Evolutionary conservation across 1,284 basidiomycete species (phyloP).

Genomic region (Agroathelia rolfsii): DNA sequence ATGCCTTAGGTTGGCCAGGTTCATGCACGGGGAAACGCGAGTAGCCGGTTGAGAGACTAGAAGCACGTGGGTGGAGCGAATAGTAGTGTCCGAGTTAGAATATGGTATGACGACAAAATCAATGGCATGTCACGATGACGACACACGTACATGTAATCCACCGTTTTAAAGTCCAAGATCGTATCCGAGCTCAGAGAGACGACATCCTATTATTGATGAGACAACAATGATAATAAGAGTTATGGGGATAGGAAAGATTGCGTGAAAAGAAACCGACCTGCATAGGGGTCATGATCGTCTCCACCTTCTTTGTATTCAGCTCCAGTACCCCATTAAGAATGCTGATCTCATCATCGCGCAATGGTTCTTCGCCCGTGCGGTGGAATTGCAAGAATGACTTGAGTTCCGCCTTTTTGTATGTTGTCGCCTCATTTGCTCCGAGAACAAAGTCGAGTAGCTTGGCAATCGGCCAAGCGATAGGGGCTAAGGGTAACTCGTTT

Average conservation of each 20-base stretch:
- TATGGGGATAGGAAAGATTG: slow-evolving; percentile 1
- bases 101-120: too few relatives aligned
- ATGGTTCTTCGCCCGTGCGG: slow-evolving; percentile 76
- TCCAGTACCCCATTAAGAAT: slow-evolving; percentile 86
- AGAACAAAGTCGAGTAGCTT: slow-evolving; percentile 77
- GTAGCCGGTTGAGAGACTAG: slow-evolving; percentile 71
- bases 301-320: slow-evolving; percentile 75
- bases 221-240: slow-evolving; percentile 9
- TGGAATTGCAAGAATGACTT: slow-evolving; percentile 92
- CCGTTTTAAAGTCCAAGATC: slow-evolving; percentile 70
- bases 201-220: slow-evolving; percentile 58
- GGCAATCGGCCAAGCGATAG: slow-evolving; percentile 83
- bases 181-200: slow-evolving; percentile 70
- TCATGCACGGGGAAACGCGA: slow-evolving; percentile 91
- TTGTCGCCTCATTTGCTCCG: slow-evolving; percentile 61
- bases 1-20: slow-evolving; percentile 64
- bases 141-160: slow-evolving; percentile 68
- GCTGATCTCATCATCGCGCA: slow-evolving; percentile 82
- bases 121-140: too few relatives aligned
- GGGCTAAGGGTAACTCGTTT: slow-evolving; percentile 34
- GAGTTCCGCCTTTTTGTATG: slow-evolving; percentile 88
- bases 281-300: slow-evolving; percentile 84
- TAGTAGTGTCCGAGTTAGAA: too few relatives aligned
- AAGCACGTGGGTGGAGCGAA: too few relatives aligned
- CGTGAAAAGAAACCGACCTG: slow-evolving; percentile 30